These are phyloP conservation scores for Termitomyces sp. DNA, from an alignment of 768 basidiomycete species.

Conservation along the genomic window DNA sequence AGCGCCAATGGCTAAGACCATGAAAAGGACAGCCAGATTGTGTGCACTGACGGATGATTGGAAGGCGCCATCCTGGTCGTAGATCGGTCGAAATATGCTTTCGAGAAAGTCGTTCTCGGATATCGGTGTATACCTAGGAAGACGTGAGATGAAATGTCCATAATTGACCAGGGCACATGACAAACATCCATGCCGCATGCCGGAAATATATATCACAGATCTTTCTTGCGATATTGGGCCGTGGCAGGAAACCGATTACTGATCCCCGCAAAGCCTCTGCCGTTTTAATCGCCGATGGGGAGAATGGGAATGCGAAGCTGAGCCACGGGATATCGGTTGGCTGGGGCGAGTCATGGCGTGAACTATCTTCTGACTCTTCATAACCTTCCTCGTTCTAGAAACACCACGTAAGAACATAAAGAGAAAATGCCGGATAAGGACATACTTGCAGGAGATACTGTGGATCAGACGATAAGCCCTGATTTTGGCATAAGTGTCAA, in stretches of 20 bases:
- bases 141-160: slow-evolving; percentile 3
- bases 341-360: slow-evolving; percentile 34
- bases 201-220: slow-evolving; percentile 56
- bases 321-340: slow-evolving; percentile 59
- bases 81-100: slow-evolving; percentile 49
- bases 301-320: slow-evolving; percentile 57
- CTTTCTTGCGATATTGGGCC: slow-evolving; percentile 28
- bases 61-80: slow-evolving; percentile 36
- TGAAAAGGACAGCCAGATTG: slow-evolving; percentile 54
- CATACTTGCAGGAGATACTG: slow-evolving; percentile 67
- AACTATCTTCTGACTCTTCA: slow-evolving; percentile 46
- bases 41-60: slow-evolving; percentile 46
- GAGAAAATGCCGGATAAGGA: neutral
- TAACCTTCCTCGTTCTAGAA: slow-evolving; percentile 55
- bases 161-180: slow-evolving; percentile 12
- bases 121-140: slow-evolving; percentile 62
- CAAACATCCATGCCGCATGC: slow-evolving; percentile 73
- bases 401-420: neutral
- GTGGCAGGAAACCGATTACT: slow-evolving; percentile 47
- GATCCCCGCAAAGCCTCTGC: slow-evolving; percentile 39
- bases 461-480: slow-evolving; percentile 2
- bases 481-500: slow-evolving; percentile 1
- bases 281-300: slow-evolving; percentile 37
- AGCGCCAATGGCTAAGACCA: slow-evolving; percentile 62
- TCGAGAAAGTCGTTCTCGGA: slow-evolving; percentile 53